Evolutionary conservation across 2,329 filamentous ascomycete species (phyloP), one percentile per base, ranked within the genome.

Genomic region (Fusarium temperatum): DNA sequence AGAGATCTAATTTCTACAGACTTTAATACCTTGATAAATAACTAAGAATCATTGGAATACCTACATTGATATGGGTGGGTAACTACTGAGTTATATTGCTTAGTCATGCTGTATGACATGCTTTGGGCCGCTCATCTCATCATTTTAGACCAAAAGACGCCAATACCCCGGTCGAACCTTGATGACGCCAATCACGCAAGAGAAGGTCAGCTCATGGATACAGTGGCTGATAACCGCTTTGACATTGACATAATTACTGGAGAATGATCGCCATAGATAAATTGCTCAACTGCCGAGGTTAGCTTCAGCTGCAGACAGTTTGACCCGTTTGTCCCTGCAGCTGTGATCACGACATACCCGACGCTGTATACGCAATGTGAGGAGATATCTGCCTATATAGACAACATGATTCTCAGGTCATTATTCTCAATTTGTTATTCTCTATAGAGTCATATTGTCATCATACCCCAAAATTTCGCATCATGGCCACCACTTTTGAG

Each of bases 401-500:
- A 13, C 30, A 22, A 2, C 13, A 18, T 22, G 0, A 1, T 20
- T 44, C 48, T 54, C 30, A 18, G 1, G 5, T 2, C 1, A 8
- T 5, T 17, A 2, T 3, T 9, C 8, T 15, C 15, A 9, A 6
- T 1, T n/a, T 3, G 7, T 15, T 11, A 20, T 28, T 15, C 7
- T 14, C 1, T 2, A 13, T 17, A 28, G 10, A 24, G 8, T 15
- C 6, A 26, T 10, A 53, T 10, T 26, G 26, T 10, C 3, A 15
- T 24, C 0, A 22, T 41, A 35, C 8, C 28, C 1, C 24, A 24
- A 24, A 24, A 24, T 15, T 54, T 24, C 28, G 14, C 8, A 60
- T 22, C 32, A 63, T 63, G 60, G n/a, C 54, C 10, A 48, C 68
- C 11, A 30, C 55, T 4, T 74, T 71, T 38, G 59, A 68, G 14